These are phyloP conservation scores for Hanseniaspora opuntiae DNA, from an alignment of 805 yeast genomes.

Conservation along the genomic window DNA sequence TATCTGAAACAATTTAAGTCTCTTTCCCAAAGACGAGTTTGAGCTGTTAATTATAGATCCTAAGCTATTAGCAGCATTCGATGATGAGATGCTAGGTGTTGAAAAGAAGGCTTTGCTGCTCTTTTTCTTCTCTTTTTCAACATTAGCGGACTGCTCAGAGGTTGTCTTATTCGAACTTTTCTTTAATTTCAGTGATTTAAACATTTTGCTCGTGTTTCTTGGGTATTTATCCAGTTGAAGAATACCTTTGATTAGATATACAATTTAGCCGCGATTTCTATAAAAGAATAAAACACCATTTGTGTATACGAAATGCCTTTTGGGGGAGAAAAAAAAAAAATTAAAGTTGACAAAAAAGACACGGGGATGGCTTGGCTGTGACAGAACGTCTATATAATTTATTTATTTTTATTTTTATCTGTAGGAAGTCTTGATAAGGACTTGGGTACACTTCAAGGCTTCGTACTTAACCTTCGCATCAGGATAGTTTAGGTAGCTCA, in stretches of 20 bases:
- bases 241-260: too few relatives aligned
- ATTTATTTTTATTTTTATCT: conserved; percentile 19
- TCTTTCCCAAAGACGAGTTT: conserved; percentile 16
- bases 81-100: not conserved
- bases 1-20: conserved; percentile 25
- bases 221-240: not conserved
- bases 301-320: too few relatives aligned
- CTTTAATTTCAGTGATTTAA: conserved; percentile 5
- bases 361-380: too few relatives aligned
- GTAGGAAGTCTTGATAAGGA: conserved; percentile 73
- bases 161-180: not conserved
- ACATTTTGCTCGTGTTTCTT: not conserved
- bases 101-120: not conserved
- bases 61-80: not conserved
- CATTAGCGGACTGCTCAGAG: not conserved
- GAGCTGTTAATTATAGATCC: not conserved
- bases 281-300: too few relatives aligned
- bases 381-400: not conserved
- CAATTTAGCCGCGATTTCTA: too few relatives aligned
- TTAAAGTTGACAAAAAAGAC: too few relatives aligned
- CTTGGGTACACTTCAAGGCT: conserved; percentile 91
- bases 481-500: conserved; percentile 67
- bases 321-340: too few relatives aligned
- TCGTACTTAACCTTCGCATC: conserved; percentile 86
- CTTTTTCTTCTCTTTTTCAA: not conserved